Base-by-base conservation (phyloP, 768 basidiomycete genomes). In the Fomitopsis serialis region DNA sequence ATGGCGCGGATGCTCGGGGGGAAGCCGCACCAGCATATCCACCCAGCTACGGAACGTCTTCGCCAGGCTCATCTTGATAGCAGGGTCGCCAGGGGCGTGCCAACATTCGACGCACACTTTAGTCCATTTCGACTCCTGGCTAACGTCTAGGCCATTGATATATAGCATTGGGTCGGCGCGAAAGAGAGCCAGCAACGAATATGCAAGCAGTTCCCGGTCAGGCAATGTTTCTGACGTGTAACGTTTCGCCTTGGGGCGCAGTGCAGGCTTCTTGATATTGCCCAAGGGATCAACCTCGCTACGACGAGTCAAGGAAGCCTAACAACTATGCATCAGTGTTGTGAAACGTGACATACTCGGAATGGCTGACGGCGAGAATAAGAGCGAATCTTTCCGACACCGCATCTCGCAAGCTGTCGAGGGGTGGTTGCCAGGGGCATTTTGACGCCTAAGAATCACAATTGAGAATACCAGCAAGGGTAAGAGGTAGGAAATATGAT, bases 131-230 rank as follows among this genome's bases (percentile, higher is more conserved):
- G 74, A 68, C 22, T 77, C 66, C 10, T 79, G 74, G 2, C 67
- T 64, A 2, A 70, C 60, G 1, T 67, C 68, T 29, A 79, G 64
- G 7, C 73, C 74, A 24, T 74, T 71, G 51, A 81, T 68, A 54
- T 79, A 80, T 69, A 87, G 88, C 23, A 69, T 57, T 0, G 78
- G 73, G 44, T 78, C 75, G 1, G 75, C 64, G 19, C 87, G 78
- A 84, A 84, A 91, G 27, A 92, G 70, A 0, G 86, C 75, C 9
- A 89, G 69, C n/a, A 89, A 76, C 3, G 79, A 80, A 2, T 91
- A 72, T 10, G 89, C 68, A 9, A 93, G 74, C 15, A 89, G 72
- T 58, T 92, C 90, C 37, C 80, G 73, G 57, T 90, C 88, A 0
- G 77, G 71, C 3, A 89, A 70, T 2, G 82, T 78, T 63, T 88